Base-by-base conservation (phyloP, 108 stramenopile genomes). In the Nannochloropsis gaditana region DNA sequence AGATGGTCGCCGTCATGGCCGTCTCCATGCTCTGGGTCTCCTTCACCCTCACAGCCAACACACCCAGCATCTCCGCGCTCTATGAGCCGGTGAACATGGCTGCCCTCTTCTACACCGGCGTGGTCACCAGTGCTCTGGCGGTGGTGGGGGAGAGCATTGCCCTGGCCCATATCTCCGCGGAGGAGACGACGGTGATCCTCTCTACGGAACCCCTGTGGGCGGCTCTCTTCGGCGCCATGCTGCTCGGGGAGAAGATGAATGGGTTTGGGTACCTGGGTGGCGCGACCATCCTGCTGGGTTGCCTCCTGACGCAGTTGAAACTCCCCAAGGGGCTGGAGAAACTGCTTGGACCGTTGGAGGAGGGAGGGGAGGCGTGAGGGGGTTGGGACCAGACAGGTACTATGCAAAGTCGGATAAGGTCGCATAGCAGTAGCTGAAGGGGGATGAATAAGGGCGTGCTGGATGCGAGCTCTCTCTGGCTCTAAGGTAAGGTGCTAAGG, bases 171-270 rank as follows among this genome's bases (percentile, higher is more conserved):
- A 89, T 97, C 10, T 92, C 92, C 17, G 96, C 96, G 5, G 90
- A 94, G 5, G 96, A 97, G 84, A 95, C 95, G 10, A 97, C 96
- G 5, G 86, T 97, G 42, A 93, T 97, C 43, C 93, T 96, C 43
- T 93, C 93, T 15, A 96, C 96, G 5, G 95, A 96, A 88, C 95
- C 96, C 17, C 45, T 97, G 21, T 96, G 92, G 91, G 96, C 95
- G 50, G 90, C 94, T 17, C 93, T 91, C 31, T 95, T 95, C 90
- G 95, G 95, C 1, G 91, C 93, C 44, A 83, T 91, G 5, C 87
- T 95, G 9, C 91, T 95, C 59, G 93, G 94, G 45, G 96, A 97
- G 86, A 87, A 84, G 50, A 84, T 95, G 85, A 73, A n/a, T 73
- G 59, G 59, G 2, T 73, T 73, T 73, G 59, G 59, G 5, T 73